A percentile compares a stretch with the other conserved stretches of the same genome.
Evolutionary conservation across 2,329 filamentous ascomycete species (phyloP).

Genomic region (Colletotrichum tanaceti): DNA sequence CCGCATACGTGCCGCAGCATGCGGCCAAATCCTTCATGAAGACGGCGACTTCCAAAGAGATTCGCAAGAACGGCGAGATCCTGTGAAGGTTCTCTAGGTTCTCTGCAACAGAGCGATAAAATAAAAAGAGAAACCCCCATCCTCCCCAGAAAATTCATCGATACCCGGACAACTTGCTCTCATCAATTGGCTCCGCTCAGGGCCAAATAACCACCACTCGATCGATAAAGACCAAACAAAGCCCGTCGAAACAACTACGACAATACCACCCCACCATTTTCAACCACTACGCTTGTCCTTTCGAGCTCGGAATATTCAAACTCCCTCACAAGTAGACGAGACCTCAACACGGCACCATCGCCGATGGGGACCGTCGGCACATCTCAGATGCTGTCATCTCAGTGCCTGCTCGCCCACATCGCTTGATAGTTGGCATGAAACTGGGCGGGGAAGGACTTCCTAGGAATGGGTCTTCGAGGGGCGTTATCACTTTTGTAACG

Average conservation of each 20-base stretch:
- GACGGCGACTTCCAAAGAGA: conserved; percentile 55
- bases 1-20: conserved; percentile 51
- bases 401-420: conserved; percentile 6
- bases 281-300: background rate
- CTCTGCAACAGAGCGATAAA: background rate
- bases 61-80: conserved; percentile 52
- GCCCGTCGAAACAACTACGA: background rate
- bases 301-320: background rate
- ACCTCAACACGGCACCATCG: background rate
- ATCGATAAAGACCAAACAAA: background rate
- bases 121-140: background rate
- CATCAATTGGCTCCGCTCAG: background rate
- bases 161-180: conserved; percentile 14
- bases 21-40: conserved; percentile 55
- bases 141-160: background rate
- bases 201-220: background rate
- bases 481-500: conserved; percentile 7
- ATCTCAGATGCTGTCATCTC: conserved; percentile 8
- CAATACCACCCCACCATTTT: background rate
- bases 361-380: background rate
- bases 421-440: conserved; percentile 8
- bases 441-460: background rate
- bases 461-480: background rate
- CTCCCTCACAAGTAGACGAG: background rate
- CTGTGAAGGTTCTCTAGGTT: conserved; percentile 39